Conservation (phyloP, 2,329 filamentous ascomycete species). For the Kalmusia sp. region DNA sequence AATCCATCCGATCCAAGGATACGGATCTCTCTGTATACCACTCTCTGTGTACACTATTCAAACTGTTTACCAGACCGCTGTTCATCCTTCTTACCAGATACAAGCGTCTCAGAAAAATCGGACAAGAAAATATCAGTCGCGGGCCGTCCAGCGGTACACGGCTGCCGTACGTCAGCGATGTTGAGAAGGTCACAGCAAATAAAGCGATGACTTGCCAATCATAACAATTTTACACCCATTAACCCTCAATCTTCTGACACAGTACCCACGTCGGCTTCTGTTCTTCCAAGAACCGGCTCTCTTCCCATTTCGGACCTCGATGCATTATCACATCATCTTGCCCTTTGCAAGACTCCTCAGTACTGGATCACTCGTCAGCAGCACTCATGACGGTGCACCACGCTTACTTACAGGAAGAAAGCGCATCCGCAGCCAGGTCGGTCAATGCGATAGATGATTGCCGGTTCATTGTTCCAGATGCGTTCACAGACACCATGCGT, state of each 20-base stretch:
- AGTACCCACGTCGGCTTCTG: constrained; percentile 4
- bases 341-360: background rate
- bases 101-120: background rate
- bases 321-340: background rate
- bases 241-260: background rate
- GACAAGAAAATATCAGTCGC: background rate
- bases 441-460: constrained; percentile 9
- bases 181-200: no score
- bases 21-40: no score
- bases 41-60: no score
- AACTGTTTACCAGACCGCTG: background rate
- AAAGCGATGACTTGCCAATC: no score
- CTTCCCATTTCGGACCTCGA: constrained; percentile 2
- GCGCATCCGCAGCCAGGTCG: constrained; percentile 3
- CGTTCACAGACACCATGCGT: constrained; percentile 4
- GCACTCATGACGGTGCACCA: background rate
- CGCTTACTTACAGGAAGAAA: constrained; percentile 2
- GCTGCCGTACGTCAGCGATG: no score
- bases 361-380: background rate
- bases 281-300: background rate
- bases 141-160: background rate
- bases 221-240: background rate
- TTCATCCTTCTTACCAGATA: background rate
- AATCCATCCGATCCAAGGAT: no score
- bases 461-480: constrained; percentile 7